Percentiles rank a stretch among this genome's conserved stretches.
Conservation (phyloP, 352 stramenopile species). For the Phytophthora fragariaefolia region DNA sequence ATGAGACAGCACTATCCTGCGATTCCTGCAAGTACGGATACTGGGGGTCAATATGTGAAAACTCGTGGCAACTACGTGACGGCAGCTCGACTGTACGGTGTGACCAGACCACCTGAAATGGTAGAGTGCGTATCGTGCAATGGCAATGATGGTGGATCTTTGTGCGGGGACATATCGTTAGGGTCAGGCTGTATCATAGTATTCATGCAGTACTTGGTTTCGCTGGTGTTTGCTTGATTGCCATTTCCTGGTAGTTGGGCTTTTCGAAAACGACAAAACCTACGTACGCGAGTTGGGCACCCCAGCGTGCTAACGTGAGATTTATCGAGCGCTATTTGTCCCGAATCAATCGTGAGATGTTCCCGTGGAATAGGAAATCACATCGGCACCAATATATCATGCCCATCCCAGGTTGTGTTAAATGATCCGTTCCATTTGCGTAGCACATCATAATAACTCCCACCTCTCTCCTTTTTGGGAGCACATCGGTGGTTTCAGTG, state of each 20-base stretch:
- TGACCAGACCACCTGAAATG: constrained; percentile 14
- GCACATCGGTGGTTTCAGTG: constrained; percentile 9
- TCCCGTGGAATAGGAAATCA: too few relatives aligned
- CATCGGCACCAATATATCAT: too few relatives aligned
- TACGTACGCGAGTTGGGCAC: too few relatives aligned
- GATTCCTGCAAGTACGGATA: constrained; percentile 22
- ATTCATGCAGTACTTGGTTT: neutral
- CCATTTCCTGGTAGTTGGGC: too few relatives aligned
- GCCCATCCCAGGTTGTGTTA: too few relatives aligned
- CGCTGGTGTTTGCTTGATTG: neutral
- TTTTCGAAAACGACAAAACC: too few relatives aligned
- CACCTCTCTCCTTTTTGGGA: too few relatives aligned
- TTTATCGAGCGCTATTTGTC: too few relatives aligned
- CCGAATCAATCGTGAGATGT: too few relatives aligned
- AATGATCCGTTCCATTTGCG: too few relatives aligned
- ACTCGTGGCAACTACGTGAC: constrained; percentile 19
- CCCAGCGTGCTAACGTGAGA: too few relatives aligned
- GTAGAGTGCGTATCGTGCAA: constrained; percentile 23
- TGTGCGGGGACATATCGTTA: constrained; percentile 12
- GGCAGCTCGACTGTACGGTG: constrained; percentile 24
- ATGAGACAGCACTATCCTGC: constrained; percentile 24
- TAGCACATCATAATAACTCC: too few relatives aligned
- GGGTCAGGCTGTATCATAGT: neutral
- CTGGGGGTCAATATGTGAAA: constrained; percentile 23
- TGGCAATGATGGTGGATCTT: constrained; percentile 7